Conservation (phyloP, 148 eudicot genomes). For the Fagopyrum tataricum region DNA sequence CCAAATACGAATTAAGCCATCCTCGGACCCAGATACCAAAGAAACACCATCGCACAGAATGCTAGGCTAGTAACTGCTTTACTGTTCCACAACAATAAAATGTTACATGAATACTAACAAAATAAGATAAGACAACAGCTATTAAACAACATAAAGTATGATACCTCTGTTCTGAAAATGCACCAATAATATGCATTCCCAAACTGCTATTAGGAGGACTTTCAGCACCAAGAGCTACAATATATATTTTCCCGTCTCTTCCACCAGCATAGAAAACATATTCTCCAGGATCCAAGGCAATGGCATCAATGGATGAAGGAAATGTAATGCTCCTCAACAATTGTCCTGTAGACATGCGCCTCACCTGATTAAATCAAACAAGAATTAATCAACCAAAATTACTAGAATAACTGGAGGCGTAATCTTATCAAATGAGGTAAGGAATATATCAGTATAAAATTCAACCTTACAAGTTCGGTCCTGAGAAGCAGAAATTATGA, state of each 20-base stretch:
- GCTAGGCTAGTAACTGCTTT: conserved; percentile 77
- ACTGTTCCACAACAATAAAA: conserved; percentile 35
- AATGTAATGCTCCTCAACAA: conserved; percentile 62
- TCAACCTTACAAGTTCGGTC: conserved; percentile 87
- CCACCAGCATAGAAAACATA: conserved; percentile 90
- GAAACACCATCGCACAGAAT: conserved; percentile 59
- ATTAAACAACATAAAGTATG: background rate
- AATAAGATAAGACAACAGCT: background rate
- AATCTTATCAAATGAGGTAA: background rate
- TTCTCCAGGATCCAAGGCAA: conserved; percentile 88
- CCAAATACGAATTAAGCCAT: conserved; percentile 85
- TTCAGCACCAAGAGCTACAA: conserved; percentile 62
- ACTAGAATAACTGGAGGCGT: background rate
- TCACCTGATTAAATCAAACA: conserved; percentile 36
- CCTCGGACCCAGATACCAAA: conserved; percentile 80
- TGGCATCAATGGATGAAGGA: conserved; percentile 67
- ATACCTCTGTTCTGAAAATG: conserved; percentile 77
- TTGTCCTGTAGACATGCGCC: conserved; percentile 69
- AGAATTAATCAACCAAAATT: conserved; percentile 11
- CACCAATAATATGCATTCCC: conserved; percentile 69
- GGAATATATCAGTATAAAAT: background rate
- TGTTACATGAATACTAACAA: background rate
- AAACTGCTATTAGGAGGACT: conserved; percentile 34
- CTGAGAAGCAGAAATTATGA: conserved; percentile 80
- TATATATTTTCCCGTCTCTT: conserved; percentile 88